These are phyloP conservation scores for Leishmania amazonensis DNA, from an alignment of 208 protist species.

Conservation along the genomic window DNA sequence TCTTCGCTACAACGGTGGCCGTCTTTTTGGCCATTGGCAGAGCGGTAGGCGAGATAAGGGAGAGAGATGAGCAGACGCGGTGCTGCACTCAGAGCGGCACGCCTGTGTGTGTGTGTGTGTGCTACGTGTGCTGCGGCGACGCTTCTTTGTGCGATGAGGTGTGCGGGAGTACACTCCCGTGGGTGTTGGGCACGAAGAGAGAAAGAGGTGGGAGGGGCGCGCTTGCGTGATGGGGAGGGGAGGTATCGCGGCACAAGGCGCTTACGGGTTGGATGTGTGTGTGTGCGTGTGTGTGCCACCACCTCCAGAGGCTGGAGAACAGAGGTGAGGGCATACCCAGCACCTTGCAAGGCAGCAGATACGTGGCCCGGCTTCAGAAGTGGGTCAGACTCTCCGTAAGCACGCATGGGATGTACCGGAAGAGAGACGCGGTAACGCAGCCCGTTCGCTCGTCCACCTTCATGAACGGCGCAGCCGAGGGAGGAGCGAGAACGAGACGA, in stretches of 20 bases:
- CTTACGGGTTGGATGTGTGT: too few relatives aligned
- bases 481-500: neutral
- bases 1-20: neutral
- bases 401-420: neutral
- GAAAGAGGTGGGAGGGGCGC: neutral
- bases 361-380: too few relatives aligned
- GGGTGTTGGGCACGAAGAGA: neutral
- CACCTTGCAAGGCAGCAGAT: neutral
- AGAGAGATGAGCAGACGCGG: neutral
- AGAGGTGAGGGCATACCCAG: neutral
- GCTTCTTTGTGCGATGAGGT: neutral
- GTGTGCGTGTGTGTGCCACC: too few relatives aligned
- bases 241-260: neutral
- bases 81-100: neutral
- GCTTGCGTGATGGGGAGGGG: neutral
- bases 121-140: neutral
- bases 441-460: neutral
- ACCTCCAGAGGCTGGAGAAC: neutral
- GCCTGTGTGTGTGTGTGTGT: neutral
- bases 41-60: neutral
- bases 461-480: neutral
- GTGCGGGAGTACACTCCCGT: neutral
- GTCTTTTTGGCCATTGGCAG: constrained; percentile 10
- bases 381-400: neutral
- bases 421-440: neutral